Evolutionary conservation across 345 rosid genomes (phyloP).

Genomic region (Barbarea vulgaris): DNA sequence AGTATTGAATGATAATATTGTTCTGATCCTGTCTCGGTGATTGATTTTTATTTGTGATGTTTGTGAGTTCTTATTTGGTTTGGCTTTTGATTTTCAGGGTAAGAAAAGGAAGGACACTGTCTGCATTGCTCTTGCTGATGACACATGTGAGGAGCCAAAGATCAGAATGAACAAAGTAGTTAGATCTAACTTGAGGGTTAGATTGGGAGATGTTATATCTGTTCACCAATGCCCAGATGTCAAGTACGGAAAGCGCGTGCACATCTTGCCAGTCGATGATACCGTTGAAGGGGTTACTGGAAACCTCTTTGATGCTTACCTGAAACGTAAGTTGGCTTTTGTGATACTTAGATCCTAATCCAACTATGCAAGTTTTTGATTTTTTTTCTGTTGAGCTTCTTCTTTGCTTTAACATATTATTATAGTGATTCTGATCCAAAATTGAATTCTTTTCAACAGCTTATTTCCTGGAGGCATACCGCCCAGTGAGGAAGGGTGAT

Average conservation of each 20-base stretch:
- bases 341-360: background rate
- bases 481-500: conserved; percentile 98
- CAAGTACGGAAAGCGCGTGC: conserved; percentile 92
- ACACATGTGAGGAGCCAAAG: conserved; percentile 87
- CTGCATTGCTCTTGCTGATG: conserved; percentile 91
- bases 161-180: conserved; percentile 91
- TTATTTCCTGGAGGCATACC: conserved; percentile 90
- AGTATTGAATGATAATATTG: background rate
- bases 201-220: conserved; percentile 89
- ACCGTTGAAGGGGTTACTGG: conserved; percentile 94
- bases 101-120: conserved; percentile 88
- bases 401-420: conserved; percentile 2
- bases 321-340: conserved; percentile 70
- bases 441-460: conserved; percentile 51
- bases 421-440: conserved; percentile 25
- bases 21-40: background rate
- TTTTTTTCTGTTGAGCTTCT: background rate
- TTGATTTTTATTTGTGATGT: background rate
- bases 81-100: conserved; percentile 50
- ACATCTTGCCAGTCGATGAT: conserved; percentile 92
- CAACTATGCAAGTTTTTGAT: background rate
- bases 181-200: conserved; percentile 92
- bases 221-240: conserved; percentile 94
- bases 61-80: background rate
- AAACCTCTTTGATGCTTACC: conserved; percentile 90